A percentile compares a stretch with the other conserved stretches of the same genome.
These are phyloP conservation scores for Paecilomyces sp. DNA, from an alignment of 2,329 filamentous ascomycete genomes.

Conservation along the genomic window DNA sequence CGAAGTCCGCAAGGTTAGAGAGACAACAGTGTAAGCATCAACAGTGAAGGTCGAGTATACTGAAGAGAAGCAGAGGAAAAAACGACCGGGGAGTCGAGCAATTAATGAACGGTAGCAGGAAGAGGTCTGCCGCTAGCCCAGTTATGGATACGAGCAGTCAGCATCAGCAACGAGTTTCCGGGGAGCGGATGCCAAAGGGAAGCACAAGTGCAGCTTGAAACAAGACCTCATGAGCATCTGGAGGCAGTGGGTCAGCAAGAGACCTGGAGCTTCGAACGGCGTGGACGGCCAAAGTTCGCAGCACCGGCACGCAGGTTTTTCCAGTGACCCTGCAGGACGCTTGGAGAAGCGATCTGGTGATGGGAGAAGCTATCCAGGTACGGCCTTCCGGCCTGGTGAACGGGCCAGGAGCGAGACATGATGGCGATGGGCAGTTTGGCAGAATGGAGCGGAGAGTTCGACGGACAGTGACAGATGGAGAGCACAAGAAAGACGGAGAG, in stretches of 20 bases:
- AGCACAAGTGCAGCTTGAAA: neutral
- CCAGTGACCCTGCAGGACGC: neutral
- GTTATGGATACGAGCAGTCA: neutral
- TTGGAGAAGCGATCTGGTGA: neutral
- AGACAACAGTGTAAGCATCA: neutral
- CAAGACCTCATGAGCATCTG: neutral
- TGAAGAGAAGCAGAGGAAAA: neutral
- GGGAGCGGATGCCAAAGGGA: neutral
- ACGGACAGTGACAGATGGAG: slow-evolving; percentile 1
- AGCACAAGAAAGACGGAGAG: slow-evolving; percentile 2
- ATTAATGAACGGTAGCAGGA: neutral
- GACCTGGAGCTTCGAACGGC: neutral
- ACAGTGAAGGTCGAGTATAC: neutral
- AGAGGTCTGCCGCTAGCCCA: neutral
- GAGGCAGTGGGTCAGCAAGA: neutral
- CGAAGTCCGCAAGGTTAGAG: neutral
- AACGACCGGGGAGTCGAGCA: neutral
- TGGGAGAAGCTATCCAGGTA: neutral
- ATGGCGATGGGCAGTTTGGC: neutral
- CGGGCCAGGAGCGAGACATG: neutral
- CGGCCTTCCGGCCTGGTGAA: neutral
- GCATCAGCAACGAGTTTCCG: neutral
- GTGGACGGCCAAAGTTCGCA: neutral
- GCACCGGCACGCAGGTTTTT: neutral
- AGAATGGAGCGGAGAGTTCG: neutral